A percentile compares a stretch with the other conserved stretches of the same genome.
These are phyloP conservation scores for Phytophthora colocasiae DNA, from an alignment of 352 stramenopile species.

Conservation along the genomic window DNA sequence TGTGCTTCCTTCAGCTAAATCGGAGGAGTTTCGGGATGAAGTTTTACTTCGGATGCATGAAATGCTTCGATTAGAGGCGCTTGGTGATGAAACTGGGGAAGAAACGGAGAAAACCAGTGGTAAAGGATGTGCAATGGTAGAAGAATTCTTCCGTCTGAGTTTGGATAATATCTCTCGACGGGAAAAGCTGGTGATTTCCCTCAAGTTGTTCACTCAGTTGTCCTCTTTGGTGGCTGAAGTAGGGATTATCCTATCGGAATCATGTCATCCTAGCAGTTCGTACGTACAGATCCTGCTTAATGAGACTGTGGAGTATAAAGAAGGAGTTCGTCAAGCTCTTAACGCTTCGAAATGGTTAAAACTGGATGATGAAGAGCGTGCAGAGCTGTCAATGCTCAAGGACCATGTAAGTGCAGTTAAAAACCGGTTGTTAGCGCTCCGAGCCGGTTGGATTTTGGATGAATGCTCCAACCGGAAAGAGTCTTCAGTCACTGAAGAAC, in stretches of 20 bases:
- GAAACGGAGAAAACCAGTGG: not conserved
- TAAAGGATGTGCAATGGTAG: slow-evolving; percentile 17
- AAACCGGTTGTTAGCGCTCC: slow-evolving; percentile 62
- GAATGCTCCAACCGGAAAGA: not conserved
- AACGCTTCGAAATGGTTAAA: slow-evolving; percentile 7
- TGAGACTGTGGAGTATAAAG: slow-evolving; percentile 41
- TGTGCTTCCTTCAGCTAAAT: slow-evolving; percentile 24
- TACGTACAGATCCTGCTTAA: slow-evolving; percentile 34
- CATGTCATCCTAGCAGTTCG: not conserved
- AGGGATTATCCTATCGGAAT: slow-evolving; percentile 3
- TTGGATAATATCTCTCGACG: slow-evolving; percentile 36
- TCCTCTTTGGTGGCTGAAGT: slow-evolving; percentile 36
- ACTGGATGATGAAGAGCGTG: slow-evolving; percentile 17
- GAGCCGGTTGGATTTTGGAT: slow-evolving; percentile 62
- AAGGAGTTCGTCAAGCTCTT: slow-evolving; percentile 6
- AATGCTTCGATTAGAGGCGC: slow-evolving; percentile 35
- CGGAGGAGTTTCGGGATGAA: slow-evolving; percentile 39
- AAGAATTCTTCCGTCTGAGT: slow-evolving; percentile 33
- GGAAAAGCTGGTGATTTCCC: slow-evolving; percentile 24
- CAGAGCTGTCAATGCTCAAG: slow-evolving; percentile 21
- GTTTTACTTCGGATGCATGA: slow-evolving; percentile 47
- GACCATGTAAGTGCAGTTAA: slow-evolving; percentile 46
- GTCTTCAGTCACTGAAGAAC: slow-evolving; percentile 10
- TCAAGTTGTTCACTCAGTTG: slow-evolving; percentile 51
- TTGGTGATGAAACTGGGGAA: slow-evolving; percentile 8